These are phyloP conservation scores for Globisporangium megalacanthum DNA, from an alignment of 352 stramenopile genomes.

Conservation along the genomic window DNA sequence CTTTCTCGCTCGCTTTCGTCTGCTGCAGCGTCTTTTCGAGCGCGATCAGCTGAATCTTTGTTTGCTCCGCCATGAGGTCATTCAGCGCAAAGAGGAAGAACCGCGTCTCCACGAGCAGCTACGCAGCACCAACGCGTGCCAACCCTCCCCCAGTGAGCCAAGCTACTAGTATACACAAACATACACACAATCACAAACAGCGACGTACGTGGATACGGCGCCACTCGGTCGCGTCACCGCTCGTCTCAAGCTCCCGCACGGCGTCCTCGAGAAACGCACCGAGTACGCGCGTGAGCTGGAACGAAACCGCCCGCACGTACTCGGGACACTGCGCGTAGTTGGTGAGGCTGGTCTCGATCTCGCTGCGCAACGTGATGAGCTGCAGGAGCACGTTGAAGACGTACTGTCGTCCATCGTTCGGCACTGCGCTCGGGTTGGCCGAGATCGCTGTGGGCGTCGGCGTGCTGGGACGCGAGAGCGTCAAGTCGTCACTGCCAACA, in stretches of 20 bases:
- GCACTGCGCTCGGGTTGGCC: constrained; percentile 14
- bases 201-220: constrained; percentile 55
- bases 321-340: constrained; percentile 45
- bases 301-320: constrained; percentile 46
- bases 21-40: constrained; percentile 46
- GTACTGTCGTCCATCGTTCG: constrained; percentile 64
- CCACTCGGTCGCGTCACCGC: constrained; percentile 30
- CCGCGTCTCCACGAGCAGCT: constrained; percentile 69
- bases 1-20: constrained; percentile 28
- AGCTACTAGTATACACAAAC: neutral
- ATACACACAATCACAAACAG: neutral
- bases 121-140: neutral
- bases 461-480: constrained; percentile 12
- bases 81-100: constrained; percentile 62
- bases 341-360: constrained; percentile 64
- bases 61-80: constrained; percentile 43
- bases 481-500: constrained; percentile 16
- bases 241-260: constrained; percentile 21
- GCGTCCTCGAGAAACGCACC: constrained; percentile 37
- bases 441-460: constrained; percentile 18
- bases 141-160: neutral
- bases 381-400: constrained; percentile 77
- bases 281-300: constrained; percentile 48
- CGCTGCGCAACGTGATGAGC: constrained; percentile 65
- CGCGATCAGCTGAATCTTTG: constrained; percentile 44